Conservation (phyloP, 768 basidiomycete genomes). For the Leucocoprinus leucothites region DNA sequence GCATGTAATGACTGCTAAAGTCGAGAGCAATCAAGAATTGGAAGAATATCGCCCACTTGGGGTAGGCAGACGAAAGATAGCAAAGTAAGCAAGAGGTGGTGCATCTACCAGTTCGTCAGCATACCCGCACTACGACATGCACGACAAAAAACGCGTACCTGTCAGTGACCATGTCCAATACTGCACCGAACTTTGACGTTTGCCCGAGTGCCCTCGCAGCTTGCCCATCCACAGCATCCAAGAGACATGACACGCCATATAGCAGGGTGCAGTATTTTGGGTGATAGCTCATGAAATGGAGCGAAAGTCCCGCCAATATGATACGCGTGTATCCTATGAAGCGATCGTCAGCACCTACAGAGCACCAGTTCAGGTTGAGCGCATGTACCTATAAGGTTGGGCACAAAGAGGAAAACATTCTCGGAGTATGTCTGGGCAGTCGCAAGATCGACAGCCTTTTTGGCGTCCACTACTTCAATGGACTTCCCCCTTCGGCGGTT, state of each 20-base stretch:
- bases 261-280: conserved; percentile 89
- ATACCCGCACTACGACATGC: not conserved
- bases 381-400: conserved; percentile 88
- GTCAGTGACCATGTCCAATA: conserved; percentile 99
- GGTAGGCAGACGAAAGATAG: conserved; percentile 90
- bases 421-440: conserved; percentile 86
- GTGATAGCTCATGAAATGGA: conserved; percentile 93
- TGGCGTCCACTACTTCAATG: conserved; percentile 75
- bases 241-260: conserved; percentile 86
- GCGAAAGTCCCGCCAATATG: conserved; percentile 82
- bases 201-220: conserved; percentile 87
- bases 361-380: conserved; percentile 6
- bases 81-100: conserved; percentile 94
- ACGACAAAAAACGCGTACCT: conserved; percentile 50
- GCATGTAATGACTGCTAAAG: conserved; percentile 98
- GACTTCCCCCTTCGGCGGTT: conserved; percentile 47
- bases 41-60: conserved; percentile 79
- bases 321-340: conserved; percentile 82
- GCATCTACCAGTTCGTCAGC: conserved; percentile 53
- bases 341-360: conserved; percentile 15
- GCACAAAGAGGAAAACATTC: conserved; percentile 96
- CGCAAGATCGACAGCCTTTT: conserved; percentile 83
- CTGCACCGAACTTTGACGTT: conserved; percentile 95
- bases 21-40: conserved; percentile 96
- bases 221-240: conserved; percentile 95